Percentiles rank a stretch among this genome's conserved stretches.
Conservation (phyloP, 129 eudicot genomes). For the Flaveria robusta region DNA sequence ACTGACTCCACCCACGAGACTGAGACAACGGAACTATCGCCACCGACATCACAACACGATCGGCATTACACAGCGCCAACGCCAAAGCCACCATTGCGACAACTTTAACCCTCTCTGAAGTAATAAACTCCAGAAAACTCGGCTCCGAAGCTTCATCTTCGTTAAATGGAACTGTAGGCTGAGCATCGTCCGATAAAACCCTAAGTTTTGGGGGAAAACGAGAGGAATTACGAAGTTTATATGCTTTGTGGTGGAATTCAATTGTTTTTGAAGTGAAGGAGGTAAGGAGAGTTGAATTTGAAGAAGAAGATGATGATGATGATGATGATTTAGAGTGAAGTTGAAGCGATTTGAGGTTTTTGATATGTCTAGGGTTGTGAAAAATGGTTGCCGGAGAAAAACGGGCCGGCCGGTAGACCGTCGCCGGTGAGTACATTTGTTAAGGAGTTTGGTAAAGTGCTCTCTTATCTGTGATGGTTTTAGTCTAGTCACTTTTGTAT, state of each 20-base stretch:
- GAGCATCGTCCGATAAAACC: constrained; percentile 53
- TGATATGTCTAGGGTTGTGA: constrained; percentile 32
- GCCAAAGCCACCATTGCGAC: constrained; percentile 95
- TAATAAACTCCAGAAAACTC: constrained; percentile 70
- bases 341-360: constrained; percentile 14
- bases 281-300: constrained; percentile 10
- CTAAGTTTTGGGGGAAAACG: constrained; percentile 30
- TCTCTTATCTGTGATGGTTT: background rate
- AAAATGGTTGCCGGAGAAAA: constrained; percentile 19
- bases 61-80: constrained; percentile 89
- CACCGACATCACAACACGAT: constrained; percentile 97
- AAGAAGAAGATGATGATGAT: background rate
- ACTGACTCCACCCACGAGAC: constrained; percentile 74
- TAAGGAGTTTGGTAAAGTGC: background rate
- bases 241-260: constrained; percentile 1
- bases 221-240: constrained; percentile 9
- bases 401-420: constrained; percentile 32
- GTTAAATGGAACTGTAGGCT: constrained; percentile 26
- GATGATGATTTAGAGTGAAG: constrained; percentile 19
- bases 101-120: constrained; percentile 96
- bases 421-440: constrained; percentile 49
- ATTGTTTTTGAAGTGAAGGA: constrained; percentile 7
- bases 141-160: constrained; percentile 37
- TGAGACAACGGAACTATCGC: constrained; percentile 84
- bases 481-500: constrained; percentile 6